Base-by-base conservation (phyloP, 306 rosid species). In the Sindora glabra region DNA sequence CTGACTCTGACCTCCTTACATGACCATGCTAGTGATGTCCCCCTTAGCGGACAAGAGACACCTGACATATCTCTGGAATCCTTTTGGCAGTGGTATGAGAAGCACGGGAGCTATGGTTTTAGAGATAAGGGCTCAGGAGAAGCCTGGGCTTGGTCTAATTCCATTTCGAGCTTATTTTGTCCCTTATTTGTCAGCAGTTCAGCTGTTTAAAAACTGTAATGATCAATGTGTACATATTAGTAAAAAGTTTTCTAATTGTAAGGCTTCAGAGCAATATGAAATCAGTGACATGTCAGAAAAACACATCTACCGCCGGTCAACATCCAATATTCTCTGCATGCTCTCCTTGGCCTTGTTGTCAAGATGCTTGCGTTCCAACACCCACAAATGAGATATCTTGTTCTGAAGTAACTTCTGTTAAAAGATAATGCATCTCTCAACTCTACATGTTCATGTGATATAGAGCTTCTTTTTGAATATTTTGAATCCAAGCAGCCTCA, bases 21-120 rank as follows among this genome's bases (percentile, higher is more conserved):
- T 29, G 59, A 78, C 69, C 71, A 22, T 73, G 72, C 56, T 17
- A 46, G 60, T 47, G 68, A 74, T 59, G 60, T 21, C 65, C 19
- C 78, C 2, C 67, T 81, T 41, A 81, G 89, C 69, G 69, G 71
- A 65, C 87, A 86, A 26, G 88, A 79, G 78, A 66, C 48, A 23
- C 86, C 81, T 48, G 51, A 84, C 33, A 15, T 80, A 65, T 62
- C 94, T 55, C 72, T 89, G 73, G 81, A 81, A 55, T 61, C 64
- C 71, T 40, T 89, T 52, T 89, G 97, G 97, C 76, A 80, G 70
- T 86, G 97, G 97, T 89, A 86, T 67, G 97, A 89, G 73, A 82
- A 76, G 59, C 83, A 73, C 48, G 92, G 95, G 47, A 77, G 86
- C 79, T 86, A 86, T 45, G 97, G 97, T n/a, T 66, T n/a, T 89